Evolutionary conservation across 106 monocot species (phyloP).

Genomic region (Acorus gramineus): DNA sequence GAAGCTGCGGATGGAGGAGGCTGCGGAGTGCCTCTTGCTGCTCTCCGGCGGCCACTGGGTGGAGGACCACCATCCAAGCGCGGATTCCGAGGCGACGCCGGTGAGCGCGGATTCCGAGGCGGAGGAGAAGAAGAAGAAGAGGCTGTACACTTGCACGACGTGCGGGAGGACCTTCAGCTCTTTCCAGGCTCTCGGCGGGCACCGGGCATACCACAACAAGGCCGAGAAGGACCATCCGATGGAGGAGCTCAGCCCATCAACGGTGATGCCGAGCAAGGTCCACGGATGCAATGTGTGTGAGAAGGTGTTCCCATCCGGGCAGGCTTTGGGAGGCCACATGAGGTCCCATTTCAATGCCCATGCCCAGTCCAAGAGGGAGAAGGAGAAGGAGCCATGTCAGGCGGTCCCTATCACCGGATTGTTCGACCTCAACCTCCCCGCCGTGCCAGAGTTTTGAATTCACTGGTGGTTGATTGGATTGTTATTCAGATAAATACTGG

Average conservation of each 20-base stretch:
- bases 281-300: constrained; percentile 18
- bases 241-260: neutral
- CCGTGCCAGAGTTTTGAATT: too few relatives aligned
- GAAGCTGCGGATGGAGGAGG: too few relatives aligned
- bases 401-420: too few relatives aligned
- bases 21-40: too few relatives aligned
- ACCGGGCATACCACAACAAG: neutral
- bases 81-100: neutral
- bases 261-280: neutral
- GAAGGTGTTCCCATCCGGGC: constrained; percentile 25
- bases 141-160: constrained; percentile 8
- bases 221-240: neutral
- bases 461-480: too few relatives aligned
- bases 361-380: too few relatives aligned
- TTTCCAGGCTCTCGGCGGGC: too few relatives aligned
- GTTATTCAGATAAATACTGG: too few relatives aligned
- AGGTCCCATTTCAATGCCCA: neutral
- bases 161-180: too few relatives aligned
- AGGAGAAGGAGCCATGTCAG: too few relatives aligned
- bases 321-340: constrained; percentile 39
- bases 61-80: neutral
- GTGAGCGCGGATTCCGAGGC: neutral
- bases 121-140: neutral
- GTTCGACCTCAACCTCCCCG: too few relatives aligned
- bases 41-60: neutral